phyloP scores from a whole-genome alignment of 139 green algal species.

The Tetradesmus lagerheimii region DNA sequence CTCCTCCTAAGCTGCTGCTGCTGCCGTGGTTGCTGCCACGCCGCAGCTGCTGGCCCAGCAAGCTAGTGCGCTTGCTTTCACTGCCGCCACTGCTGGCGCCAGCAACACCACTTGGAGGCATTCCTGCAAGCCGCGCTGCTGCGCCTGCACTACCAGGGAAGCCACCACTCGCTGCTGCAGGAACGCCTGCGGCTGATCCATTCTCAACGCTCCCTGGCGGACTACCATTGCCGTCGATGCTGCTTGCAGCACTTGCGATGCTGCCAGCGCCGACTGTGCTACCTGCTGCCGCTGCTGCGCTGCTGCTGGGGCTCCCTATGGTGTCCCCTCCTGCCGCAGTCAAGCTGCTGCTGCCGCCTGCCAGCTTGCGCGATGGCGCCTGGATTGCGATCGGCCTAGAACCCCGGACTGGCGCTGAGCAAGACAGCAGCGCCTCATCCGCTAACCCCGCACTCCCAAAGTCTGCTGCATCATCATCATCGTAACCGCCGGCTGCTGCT shows the following conservation, averaged over 20 bases:
- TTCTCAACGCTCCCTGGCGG: neutral
- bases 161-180: neutral
- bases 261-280: slow-evolving; percentile 23
- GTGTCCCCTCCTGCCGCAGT: neutral
- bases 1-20: neutral
- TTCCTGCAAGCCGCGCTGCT: neutral
- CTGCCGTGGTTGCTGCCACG: neutral
- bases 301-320: slow-evolving; percentile 28
- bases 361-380: neutral
- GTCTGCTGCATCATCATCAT: neutral
- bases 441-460: neutral
- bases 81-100: neutral
- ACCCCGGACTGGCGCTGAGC: slow-evolving; percentile 17
- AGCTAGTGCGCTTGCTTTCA: neutral
- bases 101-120: neutral
- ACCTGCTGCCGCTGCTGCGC: slow-evolving; percentile 34
- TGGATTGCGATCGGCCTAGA: slow-evolving; percentile 27
- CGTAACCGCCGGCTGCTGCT: neutral
- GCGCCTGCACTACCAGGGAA: neutral
- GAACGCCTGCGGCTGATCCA: neutral
- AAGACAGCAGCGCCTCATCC: slow-evolving; percentile 24
- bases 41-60: slow-evolving; percentile 42
- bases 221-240: neutral
- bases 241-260: neutral
- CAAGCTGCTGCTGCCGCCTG: slow-evolving; percentile 14